Percentiles rank a stretch among this genome's conserved stretches.
These are phyloP conservation scores for Penicillium manginii DNA, from an alignment of 495 filamentous ascomycete species.

Conservation along the genomic window DNA sequence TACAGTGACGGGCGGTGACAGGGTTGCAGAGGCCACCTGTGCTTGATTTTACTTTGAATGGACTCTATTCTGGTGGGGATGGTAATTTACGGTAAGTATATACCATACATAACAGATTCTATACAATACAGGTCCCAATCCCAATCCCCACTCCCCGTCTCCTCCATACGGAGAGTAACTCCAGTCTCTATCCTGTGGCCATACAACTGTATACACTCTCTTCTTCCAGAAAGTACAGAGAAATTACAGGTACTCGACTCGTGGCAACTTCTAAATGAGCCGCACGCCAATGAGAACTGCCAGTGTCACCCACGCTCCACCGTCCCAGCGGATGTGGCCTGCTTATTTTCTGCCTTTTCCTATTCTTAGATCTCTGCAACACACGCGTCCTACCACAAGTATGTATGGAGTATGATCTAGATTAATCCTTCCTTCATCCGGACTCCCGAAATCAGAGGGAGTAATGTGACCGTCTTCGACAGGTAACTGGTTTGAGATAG, in stretches of 20 bases:
- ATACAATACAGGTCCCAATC: background rate
- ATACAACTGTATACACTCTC: too few species aligned
- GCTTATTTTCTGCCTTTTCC: constrained; percentile 2
- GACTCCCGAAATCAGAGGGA: background rate
- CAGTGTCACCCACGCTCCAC: constrained; percentile 7
- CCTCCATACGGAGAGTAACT: too few species aligned
- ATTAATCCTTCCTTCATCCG: constrained; percentile 2
- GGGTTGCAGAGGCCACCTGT: constrained; percentile 27
- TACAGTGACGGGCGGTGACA: background rate
- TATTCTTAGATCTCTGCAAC: constrained; percentile 7
- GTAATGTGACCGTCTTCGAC: constrained; percentile 19
- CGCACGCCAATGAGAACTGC: constrained; percentile 11
- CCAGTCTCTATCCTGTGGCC: too few species aligned
- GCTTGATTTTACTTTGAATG: background rate
- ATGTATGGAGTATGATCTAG: background rate
- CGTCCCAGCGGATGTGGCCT: background rate
- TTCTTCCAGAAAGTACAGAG: background rate
- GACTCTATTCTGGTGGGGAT: background rate
- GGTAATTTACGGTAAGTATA: background rate
- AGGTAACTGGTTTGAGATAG: constrained; percentile 29
- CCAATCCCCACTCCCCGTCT: too few species aligned
- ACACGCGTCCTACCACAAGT: background rate
- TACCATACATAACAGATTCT: background rate
- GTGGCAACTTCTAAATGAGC: constrained; percentile 24
- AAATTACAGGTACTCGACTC: constrained; percentile 11